These are phyloP conservation scores for Plenodomus biglobosus DNA, from an alignment of 2,329 filamentous ascomycete genomes.

Conservation along the genomic window DNA sequence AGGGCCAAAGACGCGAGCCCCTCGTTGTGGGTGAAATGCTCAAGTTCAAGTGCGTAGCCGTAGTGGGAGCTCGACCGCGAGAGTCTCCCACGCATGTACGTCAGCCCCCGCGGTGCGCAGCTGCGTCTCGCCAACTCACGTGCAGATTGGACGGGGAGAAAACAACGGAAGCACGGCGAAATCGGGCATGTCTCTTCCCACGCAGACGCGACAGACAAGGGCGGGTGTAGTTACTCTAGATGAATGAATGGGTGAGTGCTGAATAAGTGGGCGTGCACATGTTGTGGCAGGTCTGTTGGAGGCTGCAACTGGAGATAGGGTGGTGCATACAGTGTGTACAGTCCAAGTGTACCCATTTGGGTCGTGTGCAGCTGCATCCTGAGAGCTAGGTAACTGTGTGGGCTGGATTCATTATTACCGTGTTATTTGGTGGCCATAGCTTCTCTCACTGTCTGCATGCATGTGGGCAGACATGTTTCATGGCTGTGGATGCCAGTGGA, in stretches of 20 bases:
- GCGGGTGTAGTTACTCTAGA: background rate
- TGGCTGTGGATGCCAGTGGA: too few relatives aligned
- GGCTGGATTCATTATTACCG: too few relatives aligned
- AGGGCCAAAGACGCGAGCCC: background rate
- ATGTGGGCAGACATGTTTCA: too few relatives aligned
- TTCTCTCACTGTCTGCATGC: background rate
- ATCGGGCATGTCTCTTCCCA: background rate
- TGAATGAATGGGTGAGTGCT: background rate
- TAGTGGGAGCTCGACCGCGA: background rate
- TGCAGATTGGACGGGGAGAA: constrained; percentile 9
- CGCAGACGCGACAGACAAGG: background rate
- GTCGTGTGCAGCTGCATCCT: too few relatives aligned
- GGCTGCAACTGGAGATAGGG: too few relatives aligned
- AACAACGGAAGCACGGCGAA: background rate
- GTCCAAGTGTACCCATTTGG: too few relatives aligned
- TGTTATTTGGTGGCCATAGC: background rate
- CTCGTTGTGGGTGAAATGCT: background rate
- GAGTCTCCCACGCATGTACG: constrained; percentile 6
- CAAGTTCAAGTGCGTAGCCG: too few relatives aligned
- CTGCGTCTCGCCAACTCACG: constrained; percentile 16
- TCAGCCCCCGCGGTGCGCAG: constrained; percentile 1
- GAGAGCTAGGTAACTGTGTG: too few relatives aligned
- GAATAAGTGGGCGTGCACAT: too few relatives aligned
- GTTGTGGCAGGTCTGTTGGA: too few relatives aligned
- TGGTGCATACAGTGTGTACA: too few relatives aligned